Base-by-base conservation (phyloP, 1,284 basidiomycete species). In the Ceratobasidium theobromae region DNA sequence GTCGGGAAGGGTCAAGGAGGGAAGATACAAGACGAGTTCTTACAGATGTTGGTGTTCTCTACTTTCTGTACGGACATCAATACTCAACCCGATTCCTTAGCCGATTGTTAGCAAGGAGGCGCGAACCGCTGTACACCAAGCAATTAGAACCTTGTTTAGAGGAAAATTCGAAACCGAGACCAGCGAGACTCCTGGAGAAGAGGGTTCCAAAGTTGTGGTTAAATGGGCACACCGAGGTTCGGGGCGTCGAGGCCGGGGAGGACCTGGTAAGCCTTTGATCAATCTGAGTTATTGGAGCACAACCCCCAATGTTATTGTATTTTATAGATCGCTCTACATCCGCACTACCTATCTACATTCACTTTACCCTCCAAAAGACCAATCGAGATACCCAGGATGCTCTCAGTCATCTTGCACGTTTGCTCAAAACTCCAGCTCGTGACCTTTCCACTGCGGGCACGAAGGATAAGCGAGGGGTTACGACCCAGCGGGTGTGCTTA, bases 341-440 rank as follows among this genome's bases (percentile, higher is more conserved):
- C n/a, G 23, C 21, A 14, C 58, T 62, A 43, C 89, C 89, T 69
- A 89, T 89, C 0, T 99, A 93, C 75, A 95, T 99, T 68, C 95
- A 98, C 74, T 98, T 99, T 76, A 94, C 93, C 0, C 79, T 99
- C 41, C 96, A 98, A 75, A 99, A 99, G 78, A 93, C 95, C 16
- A 99, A 98, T 73, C 87, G 97, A 48, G 97, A 99, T 74, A 96
- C 94, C 2, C 95, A 98, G 75, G 97, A 99, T 73, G 94, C 93
- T 0, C 84, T 99, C 23, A 81, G 84, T 0, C 82, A 95, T 72
- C 77, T 98, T 35, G 82, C 90, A 11, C 86, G 93, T 12, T 82
- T 85, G 45, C 80, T 99, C 27, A 87, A 89, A 66, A 82, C 87
- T 72, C 86, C 81, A 38, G 75, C 85, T 58, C 93, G 88, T 75